Evolutionary conservation across 2,329 filamentous ascomycete species (phyloP), one percentile per base, ranked within the genome.

Genomic region (Colletotrichum noveboracense): DNA sequence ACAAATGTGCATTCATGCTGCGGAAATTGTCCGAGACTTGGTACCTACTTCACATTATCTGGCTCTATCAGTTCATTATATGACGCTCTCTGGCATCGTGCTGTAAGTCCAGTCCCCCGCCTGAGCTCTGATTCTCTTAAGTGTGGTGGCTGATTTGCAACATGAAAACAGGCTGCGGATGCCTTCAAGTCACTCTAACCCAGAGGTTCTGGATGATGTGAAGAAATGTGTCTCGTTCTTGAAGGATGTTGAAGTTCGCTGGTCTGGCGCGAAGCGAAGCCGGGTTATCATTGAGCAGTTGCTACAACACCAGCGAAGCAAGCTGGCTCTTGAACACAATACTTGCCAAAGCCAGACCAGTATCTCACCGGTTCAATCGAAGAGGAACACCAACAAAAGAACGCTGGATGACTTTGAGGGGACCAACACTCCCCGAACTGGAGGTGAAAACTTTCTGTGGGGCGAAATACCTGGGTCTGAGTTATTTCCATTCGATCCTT

Each of bases 201-300:
- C 21, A 1, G 55, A 58, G 9, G 26, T 58, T 9, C 14, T 58
- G 7, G 26, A 24, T 26, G 55, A 58, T 28, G 55, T 58, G 7
- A 28, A 58, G 24, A 58, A 58, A 21, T 58, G 79, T 55, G 76
- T 79, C 1, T 30, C 67, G n/a, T 76, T 79, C 14, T 66, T 81
- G 3, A 79, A 79, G 30, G 79, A 79, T 8, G 71, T 81, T 1
- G 80, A 81, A 64, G 62, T 70, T 24, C 76, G 76, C 3, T 81
- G 80, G 80, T 80, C 80, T 3, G 80, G 80, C 0, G 80, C 80
- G 5, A 48, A 65, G 3, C 73, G 78, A 10, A 78, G 79, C 32
- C 69, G 79, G 13, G 77, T 76, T 16, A 81, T 81, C n/a, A 79
- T 81, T 24, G 79, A 80, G 52, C 73, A 80, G 26, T 74, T 81